Conservation (phyloP, 2,329 filamentous ascomycete species). For the Hawksworthiomyces lignivorus region DNA sequence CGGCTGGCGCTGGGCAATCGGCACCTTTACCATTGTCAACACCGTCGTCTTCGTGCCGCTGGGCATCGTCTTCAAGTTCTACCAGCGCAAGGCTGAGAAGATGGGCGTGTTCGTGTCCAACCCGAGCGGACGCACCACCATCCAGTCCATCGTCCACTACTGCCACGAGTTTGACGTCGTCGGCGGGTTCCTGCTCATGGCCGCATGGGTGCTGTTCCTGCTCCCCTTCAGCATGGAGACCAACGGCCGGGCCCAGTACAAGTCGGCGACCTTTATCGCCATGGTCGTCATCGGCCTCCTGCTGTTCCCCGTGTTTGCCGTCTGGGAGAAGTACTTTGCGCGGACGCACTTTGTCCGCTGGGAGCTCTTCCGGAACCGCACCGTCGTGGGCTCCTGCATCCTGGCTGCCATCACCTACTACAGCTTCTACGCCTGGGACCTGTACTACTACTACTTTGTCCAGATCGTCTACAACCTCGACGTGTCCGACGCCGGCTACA, state of each 20-base stretch:
- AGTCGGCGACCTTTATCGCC: slow-evolving; percentile 32
- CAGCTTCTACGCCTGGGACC: slow-evolving; percentile 20
- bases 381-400: slow-evolving; percentile 29
- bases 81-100: slow-evolving; percentile 52
- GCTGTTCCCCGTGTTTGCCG: slow-evolving; percentile 29
- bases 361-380: slow-evolving; percentile 39
- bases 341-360: slow-evolving; percentile 33
- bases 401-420: slow-evolving; percentile 14
- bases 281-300: slow-evolving; percentile 31
- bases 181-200: slow-evolving; percentile 53
- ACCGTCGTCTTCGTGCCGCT: slow-evolving; percentile 53
- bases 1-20: slow-evolving; percentile 62
- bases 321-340: slow-evolving; percentile 31
- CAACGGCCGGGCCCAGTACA: slow-evolving; percentile 33
- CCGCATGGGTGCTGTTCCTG: slow-evolving; percentile 57
- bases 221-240: slow-evolving; percentile 56
- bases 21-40: slow-evolving; percentile 56
- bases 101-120: slow-evolving; percentile 38
- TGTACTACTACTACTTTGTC: slow-evolving; percentile 19
- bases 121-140: slow-evolving; percentile 34
- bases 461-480: slow-evolving; percentile 19
- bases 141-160: slow-evolving; percentile 45
- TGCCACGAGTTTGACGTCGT: slow-evolving; percentile 55
- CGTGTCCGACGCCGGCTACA: slow-evolving; percentile 17
- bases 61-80: slow-evolving; percentile 46